Evolutionary conservation across 2,329 filamentous ascomycete genomes (phyloP), one percentile per base, ranked within the genome.

Genomic region (Microthyrium microscopicum): DNA sequence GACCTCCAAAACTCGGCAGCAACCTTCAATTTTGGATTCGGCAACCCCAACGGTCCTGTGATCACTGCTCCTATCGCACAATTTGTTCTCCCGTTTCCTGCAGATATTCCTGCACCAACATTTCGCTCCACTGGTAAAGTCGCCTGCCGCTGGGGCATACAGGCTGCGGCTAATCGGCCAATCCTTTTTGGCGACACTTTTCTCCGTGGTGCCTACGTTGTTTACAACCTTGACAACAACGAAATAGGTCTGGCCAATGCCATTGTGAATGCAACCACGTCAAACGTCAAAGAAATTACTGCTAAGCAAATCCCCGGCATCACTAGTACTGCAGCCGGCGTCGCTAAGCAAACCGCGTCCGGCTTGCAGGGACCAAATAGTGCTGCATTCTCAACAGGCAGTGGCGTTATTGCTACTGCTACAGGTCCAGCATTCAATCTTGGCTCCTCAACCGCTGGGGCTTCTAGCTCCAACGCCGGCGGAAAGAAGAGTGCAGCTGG

Each of bases 181-280:
- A 49, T 60, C 7, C 61, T 73, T 5, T 57, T 75, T 2, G 70
- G 70, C 20, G 70, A 74, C 47, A 74, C 70, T 1, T 75, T 74
- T 53, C 52, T 75, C 12, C 64, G 70, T 35, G 68, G 62, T 35
- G 70, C 70, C 3, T 75, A 74, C 45, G 67, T 73, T 28, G 70
- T 74, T 2, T 74, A 73, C 49, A 68, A 74, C 39, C 55, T 75
- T 12, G 51, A 50, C 17, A 68, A 66, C 48, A 71, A 73, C 47
- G 57, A 71, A 46, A 70, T 74, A 41, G 68, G 64, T 3, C 51
- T 75, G 15, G 70, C 70, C 4, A 66, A 69, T 43, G 73, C 70
- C 3, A 64, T 64, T 39, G 73, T 73, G 57, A 70, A 73, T 46
- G 55, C 63, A 5, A 66, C 64, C 0, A 42, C 43, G 4, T 46